These are phyloP conservation scores for Prototheca wickerhamii DNA, from an alignment of 163 green algal species.

Conservation along the genomic window DNA sequence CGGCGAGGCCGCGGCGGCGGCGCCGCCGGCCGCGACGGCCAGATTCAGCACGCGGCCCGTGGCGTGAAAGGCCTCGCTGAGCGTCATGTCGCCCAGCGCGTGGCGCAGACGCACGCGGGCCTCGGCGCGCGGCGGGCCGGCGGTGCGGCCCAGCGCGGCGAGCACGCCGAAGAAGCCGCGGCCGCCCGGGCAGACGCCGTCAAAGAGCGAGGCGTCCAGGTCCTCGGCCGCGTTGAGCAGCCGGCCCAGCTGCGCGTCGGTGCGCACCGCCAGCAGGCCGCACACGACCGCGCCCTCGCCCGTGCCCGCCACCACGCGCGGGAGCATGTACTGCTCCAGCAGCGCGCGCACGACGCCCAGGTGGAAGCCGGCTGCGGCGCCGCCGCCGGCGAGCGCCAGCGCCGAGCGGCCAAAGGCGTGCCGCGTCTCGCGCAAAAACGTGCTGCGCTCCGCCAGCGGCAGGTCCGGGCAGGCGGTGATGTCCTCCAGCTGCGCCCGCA, in stretches of 20 bases:
- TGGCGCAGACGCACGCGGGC: constrained; percentile 63
- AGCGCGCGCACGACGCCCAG: constrained; percentile 88
- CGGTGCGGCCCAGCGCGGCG: neutral
- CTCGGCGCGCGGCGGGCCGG: constrained; percentile 14
- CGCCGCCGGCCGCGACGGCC: constrained; percentile 63
- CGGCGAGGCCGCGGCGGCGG: constrained; percentile 80
- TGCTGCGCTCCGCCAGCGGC: constrained; percentile 69
- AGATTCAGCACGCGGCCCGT: constrained; percentile 92
- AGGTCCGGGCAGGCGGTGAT: constrained; percentile 46
- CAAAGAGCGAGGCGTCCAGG: constrained; percentile 81
- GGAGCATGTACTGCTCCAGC: constrained; percentile 80
- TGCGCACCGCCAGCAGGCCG: constrained; percentile 64
- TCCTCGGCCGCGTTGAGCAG: constrained; percentile 35
- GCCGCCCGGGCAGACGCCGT: neutral
- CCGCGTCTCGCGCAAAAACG: constrained; percentile 86
- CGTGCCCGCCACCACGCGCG: constrained; percentile 81
- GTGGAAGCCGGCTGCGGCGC: constrained; percentile 86
- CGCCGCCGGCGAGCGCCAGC: constrained; percentile 89
- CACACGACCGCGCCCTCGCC: constrained; percentile 72
- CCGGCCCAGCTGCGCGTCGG: constrained; percentile 63
- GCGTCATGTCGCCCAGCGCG: constrained; percentile 72
- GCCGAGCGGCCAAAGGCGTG: constrained; percentile 92
- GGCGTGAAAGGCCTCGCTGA: constrained; percentile 76
- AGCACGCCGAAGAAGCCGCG: neutral
- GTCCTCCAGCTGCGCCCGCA: constrained; percentile 48